Evolutionary conservation across 169 alveolate species (phyloP).

Genomic region (Plasmodium yoelii): DNA sequence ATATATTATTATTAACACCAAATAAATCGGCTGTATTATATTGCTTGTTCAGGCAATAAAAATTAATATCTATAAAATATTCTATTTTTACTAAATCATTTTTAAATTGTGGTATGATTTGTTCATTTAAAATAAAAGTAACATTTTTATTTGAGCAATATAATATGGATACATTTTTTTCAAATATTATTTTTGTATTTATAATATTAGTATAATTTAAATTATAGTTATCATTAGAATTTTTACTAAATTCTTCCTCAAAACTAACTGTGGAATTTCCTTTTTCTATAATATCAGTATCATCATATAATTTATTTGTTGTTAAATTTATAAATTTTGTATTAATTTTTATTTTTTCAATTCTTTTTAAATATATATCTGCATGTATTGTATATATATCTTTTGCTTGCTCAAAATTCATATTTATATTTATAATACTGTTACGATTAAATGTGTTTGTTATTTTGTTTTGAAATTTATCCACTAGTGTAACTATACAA

Average conservation of each 20-base stretch:
- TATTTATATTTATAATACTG: slow-evolving; percentile 23
- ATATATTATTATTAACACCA: not conserved
- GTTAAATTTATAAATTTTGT: not conserved
- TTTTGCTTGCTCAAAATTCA: slow-evolving; percentile 4
- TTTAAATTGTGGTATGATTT: slow-evolving; percentile 11
- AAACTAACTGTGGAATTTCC: not conserved
- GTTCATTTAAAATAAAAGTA: slow-evolving; percentile 14
- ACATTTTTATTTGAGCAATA: slow-evolving; percentile 30
- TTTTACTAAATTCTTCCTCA: not conserved
- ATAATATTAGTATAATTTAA: not conserved
- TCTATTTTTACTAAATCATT: slow-evolving; percentile 13
- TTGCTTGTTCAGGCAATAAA: slow-evolving; percentile 17
- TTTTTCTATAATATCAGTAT: slow-evolving; percentile 7
- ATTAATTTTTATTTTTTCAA: slow-evolving; percentile 21
- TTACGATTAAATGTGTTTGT: slow-evolving; percentile 4
- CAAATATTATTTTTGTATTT: slow-evolving; percentile 2
- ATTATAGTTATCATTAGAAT: not conserved
- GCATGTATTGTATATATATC: slow-evolving; percentile 7
- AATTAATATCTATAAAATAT: slow-evolving; percentile 30
- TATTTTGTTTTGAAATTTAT: slow-evolving; percentile 17
- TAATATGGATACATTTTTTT: slow-evolving; percentile 13
- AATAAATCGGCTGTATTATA: not conserved
- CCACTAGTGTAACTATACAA: slow-evolving; percentile 17
- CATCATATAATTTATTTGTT: slow-evolving; percentile 22
- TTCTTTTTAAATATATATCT: slow-evolving; percentile 16